Evolutionary conservation across 2,329 filamentous ascomycete species (phyloP), one percentile per base, ranked within the genome.

Genomic region (Colletotrichum coccodes): DNA sequence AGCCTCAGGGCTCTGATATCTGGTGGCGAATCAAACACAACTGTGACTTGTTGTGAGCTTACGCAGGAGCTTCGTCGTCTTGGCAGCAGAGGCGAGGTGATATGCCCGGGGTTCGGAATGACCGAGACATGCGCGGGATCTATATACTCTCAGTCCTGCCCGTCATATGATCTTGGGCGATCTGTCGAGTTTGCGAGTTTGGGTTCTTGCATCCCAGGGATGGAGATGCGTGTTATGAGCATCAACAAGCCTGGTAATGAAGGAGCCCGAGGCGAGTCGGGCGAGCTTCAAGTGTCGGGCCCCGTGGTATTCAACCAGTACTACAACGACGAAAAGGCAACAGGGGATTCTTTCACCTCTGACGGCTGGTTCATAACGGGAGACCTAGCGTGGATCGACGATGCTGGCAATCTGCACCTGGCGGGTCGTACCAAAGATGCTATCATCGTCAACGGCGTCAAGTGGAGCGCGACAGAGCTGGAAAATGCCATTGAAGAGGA

Each of bases 261-360:
- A 7, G 72, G 66, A 4, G 34, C 23, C 9, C 23, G 65, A 7
- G 75, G 75, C 32, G 72, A 77, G n/a, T 75, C 81, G 6, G 90
- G 90, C 1, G 85, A 90, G 74, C 80, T 92, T 18, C 89, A 88
- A 82, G 79, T 91, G 0, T 82, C 83, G 4, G 89, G 84, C 2
- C 84, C 85, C 0, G 88, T 90, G 50, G 81, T 93, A 9, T 92
- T 92, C 82, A 84, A 87, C 64, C 85, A 86, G 2, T 92, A 93
- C 74, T 91, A 88, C 85, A 82, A 82, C 54, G 89, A 90, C 59
- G 80, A 83, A 0, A 79, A 84, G 52, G 89, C 87, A 1, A 92
- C 90, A 0, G 75, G 72, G 16, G 84, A 89, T 34, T 86, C 87
- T 0, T 82, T 91, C 60, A 89, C 86, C 1, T 78, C 84, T 0